A percentile compares a stretch with the other conserved stretches of the same genome.
Evolutionary conservation across 305 asterid genomes (phyloP).

Genomic region (Fraxinus velutina): DNA sequence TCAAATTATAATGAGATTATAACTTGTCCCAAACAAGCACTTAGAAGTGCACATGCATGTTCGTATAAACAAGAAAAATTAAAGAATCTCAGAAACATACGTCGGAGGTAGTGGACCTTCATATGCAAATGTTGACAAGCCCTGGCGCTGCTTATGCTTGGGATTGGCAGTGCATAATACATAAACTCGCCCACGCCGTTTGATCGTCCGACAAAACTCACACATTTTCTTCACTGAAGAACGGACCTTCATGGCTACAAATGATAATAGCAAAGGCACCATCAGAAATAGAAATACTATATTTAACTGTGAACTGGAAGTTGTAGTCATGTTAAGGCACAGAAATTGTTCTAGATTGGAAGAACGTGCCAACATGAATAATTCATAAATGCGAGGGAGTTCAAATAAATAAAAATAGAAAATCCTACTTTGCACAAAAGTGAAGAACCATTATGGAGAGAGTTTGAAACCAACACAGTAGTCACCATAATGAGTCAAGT

Average conservation of each 20-base stretch:
- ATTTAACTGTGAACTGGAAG: not conserved
- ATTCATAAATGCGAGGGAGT: not conserved
- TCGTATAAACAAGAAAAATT: conserved; percentile 3
- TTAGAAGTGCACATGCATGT: not conserved
- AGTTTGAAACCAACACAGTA: not conserved
- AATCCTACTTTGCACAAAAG: not conserved
- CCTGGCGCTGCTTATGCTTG: conserved; percentile 96
- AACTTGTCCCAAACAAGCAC: not conserved
- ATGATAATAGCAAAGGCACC: not conserved
- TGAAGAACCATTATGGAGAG: not conserved
- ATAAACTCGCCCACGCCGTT: conserved; percentile 86
- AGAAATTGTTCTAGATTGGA: not conserved
- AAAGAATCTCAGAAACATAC: conserved; percentile 39
- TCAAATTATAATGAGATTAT: not conserved
- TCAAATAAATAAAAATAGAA: not conserved
- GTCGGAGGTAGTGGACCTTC: conserved; percentile 48
- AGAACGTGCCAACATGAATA: not conserved
- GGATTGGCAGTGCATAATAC: conserved; percentile 82
- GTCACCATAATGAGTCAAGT: not conserved
- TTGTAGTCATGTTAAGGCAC: not conserved
- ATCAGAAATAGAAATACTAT: conserved; percentile 6
- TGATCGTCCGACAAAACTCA: conserved; percentile 76
- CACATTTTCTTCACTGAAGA: conserved; percentile 94
- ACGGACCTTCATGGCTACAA: conserved; percentile 82
- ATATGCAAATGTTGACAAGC: conserved; percentile 69